Evolutionary conservation across 176 grass and related monocot genomes (phyloP).

Genomic region (Oryza longistaminata): DNA sequence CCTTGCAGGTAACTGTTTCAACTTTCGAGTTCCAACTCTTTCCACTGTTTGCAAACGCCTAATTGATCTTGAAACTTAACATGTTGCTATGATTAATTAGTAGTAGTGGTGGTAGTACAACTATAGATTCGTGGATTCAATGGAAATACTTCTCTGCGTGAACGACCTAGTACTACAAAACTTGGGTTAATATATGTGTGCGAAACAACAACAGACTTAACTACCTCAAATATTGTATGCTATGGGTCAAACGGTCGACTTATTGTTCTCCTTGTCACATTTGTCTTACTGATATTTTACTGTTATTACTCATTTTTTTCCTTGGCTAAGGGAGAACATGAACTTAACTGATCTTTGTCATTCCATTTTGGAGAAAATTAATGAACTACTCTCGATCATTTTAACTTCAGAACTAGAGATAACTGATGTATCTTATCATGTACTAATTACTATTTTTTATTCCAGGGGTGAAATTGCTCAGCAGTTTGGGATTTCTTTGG

Average conservation of each 20-base stretch:
- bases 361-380: neutral
- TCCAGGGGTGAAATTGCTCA: conserved; percentile 58
- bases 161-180: neutral
- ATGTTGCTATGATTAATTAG: conserved; percentile 6
- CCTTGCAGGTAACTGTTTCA: conserved; percentile 57
- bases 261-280: conserved; percentile 2
- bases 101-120: neutral
- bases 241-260: conserved; percentile 8
- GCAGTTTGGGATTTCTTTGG: conserved; percentile 49
- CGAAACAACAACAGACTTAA: neutral
- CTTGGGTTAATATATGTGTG: neutral
- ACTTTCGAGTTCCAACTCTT: neutral
- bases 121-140: conserved; percentile 21
- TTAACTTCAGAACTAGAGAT: neutral
- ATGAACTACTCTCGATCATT: neutral
- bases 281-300: neutral
- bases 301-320: conserved; percentile 29
- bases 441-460: conserved; percentile 39
- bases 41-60: neutral
- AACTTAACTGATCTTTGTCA: neutral
- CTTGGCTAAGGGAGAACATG: neutral
- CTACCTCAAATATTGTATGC: neutral
- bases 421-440: neutral
- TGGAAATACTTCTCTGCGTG: neutral
- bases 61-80: neutral